Conservation (phyloP, 2,329 filamentous ascomycete species). For the Rhynchosporium agropyri region DNA sequence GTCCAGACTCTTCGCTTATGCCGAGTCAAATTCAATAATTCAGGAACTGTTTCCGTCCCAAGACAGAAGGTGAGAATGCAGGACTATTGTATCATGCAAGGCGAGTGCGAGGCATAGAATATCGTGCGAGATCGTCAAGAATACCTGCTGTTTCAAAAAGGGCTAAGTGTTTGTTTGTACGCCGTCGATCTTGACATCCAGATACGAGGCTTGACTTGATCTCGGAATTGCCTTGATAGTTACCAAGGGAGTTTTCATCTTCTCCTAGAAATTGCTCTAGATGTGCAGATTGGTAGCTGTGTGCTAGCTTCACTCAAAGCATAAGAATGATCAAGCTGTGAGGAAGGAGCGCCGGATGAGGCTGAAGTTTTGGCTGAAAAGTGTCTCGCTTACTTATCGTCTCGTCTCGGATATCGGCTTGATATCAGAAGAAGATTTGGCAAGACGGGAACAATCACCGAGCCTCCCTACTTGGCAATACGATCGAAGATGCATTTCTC, state of each 20-base stretch:
- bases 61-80: constrained; percentile 3
- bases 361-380: no score
- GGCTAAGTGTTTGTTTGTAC: background rate
- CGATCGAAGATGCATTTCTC: background rate
- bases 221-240: no score
- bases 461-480: constrained; percentile 7
- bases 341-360: no score
- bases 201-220: background rate
- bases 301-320: no score
- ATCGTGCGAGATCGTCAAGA: background rate
- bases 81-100: background rate
- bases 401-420: background rate
- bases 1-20: background rate
- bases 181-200: background rate
- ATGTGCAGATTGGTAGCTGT: no score
- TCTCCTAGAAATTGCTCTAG: no score
- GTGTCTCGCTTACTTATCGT: background rate
- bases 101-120: background rate
- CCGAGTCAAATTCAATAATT: background rate
- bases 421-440: background rate
- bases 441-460: background rate
- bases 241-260: no score
- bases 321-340: no score
- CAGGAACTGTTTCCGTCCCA: background rate
- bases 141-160: background rate